Base-by-base conservation (phyloP, 805 yeast genomes). In the Zygoascus bituminiphila region DNA sequence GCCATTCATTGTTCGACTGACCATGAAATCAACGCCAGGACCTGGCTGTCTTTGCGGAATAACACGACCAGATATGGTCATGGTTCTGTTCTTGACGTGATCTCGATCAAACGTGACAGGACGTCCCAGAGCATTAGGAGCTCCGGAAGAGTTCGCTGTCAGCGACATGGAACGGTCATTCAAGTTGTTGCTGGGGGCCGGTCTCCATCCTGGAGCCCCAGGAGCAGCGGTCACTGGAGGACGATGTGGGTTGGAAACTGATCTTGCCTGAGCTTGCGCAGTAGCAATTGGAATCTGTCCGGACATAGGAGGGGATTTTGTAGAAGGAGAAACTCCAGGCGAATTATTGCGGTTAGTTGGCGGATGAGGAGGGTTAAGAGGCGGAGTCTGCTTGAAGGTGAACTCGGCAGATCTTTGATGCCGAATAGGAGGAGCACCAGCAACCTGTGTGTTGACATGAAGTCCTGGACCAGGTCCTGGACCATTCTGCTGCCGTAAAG, bases 1-100 rank as follows among this genome's bases (percentile, higher is more conserved):
- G 15, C 9, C n/a, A 22, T 19, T 21, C n/a, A n/a, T n/a, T 9
- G 20, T 4, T 14, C 42, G 24, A 25, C 21, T 24, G n/a, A 3
- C 8, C 22, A 24, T 31, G 24, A 14, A 29, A 19, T 36, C 39
- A 12, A 36, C 51, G 38, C 50, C 48, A 5, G 49, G 45, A 37
- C 50, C 48, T 4, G 49, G 45, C 25, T 52, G 50, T 15, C 57
- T 31, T 40, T 54, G 54, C 1, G 60, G 60, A 29, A 57, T 57
- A 15, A 57, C 57, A 22, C 60, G 45, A 12, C 60, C 60, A 38
- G 57, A 53, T 50, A 54, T 36, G 8, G 60, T 57, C 53, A 49
- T 52, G 35, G 49, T 47, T 15, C 46, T 42, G 17, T 46, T 21
- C 25, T 53, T 39, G 24, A 17, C 22, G 17, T 33, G 39, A 12